Conservation (phyloP, 2,329 filamentous ascomycete genomes). For the Sphaerulina musiva region DNA sequence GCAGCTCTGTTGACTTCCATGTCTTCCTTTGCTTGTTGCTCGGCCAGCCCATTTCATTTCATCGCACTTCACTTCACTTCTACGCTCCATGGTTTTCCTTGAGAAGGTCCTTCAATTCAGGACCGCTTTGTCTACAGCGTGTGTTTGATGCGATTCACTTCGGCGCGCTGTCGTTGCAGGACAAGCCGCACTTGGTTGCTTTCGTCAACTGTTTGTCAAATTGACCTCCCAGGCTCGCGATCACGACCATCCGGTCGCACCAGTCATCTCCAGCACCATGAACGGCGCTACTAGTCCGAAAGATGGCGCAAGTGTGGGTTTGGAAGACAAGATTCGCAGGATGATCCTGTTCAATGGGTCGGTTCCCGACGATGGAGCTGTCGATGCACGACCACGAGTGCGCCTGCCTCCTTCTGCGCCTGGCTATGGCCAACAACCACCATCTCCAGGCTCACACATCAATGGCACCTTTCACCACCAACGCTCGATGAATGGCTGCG, state of each 20-base stretch:
- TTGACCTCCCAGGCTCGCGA: background rate
- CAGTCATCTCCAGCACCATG: constrained; percentile 9
- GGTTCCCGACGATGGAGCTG: constrained; percentile 11
- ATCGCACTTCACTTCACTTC: background rate
- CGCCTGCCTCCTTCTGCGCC: constrained; percentile 10
- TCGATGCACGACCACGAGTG: constrained; percentile 8
- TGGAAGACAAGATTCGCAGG: constrained; percentile 54
- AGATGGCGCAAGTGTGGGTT: constrained; percentile 16
- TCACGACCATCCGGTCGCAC: background rate
- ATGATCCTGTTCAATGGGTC: constrained; percentile 52
- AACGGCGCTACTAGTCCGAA: constrained; percentile 21
- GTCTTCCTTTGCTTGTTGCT: background rate
- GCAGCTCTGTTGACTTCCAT: background rate
- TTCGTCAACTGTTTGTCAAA: background rate
- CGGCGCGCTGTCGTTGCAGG: background rate
- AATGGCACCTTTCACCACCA: constrained; percentile 4
- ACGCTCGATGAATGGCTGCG: constrained; percentile 8
- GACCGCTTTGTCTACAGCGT: constrained; percentile 1
- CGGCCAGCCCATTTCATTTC: background rate
- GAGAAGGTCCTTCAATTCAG: background rate
- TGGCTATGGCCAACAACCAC: constrained; percentile 4
- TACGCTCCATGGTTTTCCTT: background rate
- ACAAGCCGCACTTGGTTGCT: background rate
- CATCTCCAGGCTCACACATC: background rate
- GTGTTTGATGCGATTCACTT: background rate